A percentile compares a stretch with the other conserved stretches of the same genome.
phyloP scores from a whole-genome alignment of 1,139 yeast genomes.

The Sugiyamaella grinbergsii region DNA sequence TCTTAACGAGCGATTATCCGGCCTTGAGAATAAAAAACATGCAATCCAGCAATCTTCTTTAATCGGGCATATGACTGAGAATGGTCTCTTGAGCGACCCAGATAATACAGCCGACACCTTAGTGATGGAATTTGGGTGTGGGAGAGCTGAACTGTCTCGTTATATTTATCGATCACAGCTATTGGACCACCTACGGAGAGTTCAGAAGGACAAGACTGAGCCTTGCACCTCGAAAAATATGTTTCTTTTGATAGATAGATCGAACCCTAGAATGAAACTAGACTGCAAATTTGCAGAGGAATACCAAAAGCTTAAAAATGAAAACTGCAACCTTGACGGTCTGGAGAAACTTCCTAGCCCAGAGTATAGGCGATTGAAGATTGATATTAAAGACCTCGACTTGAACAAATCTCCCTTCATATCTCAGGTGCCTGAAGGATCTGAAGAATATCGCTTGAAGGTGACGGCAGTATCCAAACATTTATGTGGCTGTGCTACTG shows the following conservation, averaged over 20 bases:
- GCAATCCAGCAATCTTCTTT: slow-evolving; percentile 80
- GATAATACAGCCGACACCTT: slow-evolving; percentile 38
- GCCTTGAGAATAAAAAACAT: slow-evolving; percentile 67
- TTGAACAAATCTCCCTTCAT: slow-evolving; percentile 50
- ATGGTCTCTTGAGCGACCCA: slow-evolving; percentile 43
- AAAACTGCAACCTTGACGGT: slow-evolving; percentile 26
- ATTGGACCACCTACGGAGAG: slow-evolving; percentile 22
- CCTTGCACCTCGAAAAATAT: slow-evolving; percentile 35
- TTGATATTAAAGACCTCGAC: slow-evolving; percentile 77
- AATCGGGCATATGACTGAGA: slow-evolving; percentile 63
- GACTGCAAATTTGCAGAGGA: slow-evolving; percentile 69
- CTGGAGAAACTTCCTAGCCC: slow-evolving; percentile 36
- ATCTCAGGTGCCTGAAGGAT: neutral
- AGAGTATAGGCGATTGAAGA: slow-evolving; percentile 55
- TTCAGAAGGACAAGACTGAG: neutral
- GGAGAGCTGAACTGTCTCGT: slow-evolving; percentile 80
- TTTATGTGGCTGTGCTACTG: slow-evolving; percentile 93
- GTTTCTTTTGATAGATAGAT: slow-evolving; percentile 72
- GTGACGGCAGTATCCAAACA: slow-evolving; percentile 79
- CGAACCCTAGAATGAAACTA: slow-evolving; percentile 74
- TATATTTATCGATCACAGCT: slow-evolving; percentile 57
- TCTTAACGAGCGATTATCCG: slow-evolving; percentile 48
- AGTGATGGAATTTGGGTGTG: slow-evolving; percentile 85
- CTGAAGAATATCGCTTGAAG: slow-evolving; percentile 8
- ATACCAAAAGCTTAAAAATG: slow-evolving; percentile 33